These are phyloP conservation scores for Hypericum androsaemum DNA, from an alignment of 345 rosid species.

Conservation along the genomic window DNA sequence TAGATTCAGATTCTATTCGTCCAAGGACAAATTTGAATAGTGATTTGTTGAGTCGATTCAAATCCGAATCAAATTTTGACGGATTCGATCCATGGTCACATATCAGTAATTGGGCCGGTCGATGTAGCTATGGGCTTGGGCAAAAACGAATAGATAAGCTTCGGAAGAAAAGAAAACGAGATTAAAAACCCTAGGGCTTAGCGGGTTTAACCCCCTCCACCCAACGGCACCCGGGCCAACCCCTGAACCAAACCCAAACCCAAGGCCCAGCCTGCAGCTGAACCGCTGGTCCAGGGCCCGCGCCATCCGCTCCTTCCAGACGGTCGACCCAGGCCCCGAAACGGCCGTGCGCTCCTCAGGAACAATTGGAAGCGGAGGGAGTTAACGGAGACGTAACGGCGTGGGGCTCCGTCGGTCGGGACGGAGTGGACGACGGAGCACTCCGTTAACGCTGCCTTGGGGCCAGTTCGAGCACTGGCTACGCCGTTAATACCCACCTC, in stretches of 20 bases:
- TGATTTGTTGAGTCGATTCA: too few relatives aligned
- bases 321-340: conserved; percentile 7
- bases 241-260: conserved; percentile 12
- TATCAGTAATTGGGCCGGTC: too few relatives aligned
- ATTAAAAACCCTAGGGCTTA: too few relatives aligned
- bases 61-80: too few relatives aligned
- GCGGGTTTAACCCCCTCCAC: too few relatives aligned
- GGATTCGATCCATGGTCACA: too few relatives aligned
- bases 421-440: conserved; percentile 96
- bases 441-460: conserved; percentile 71
- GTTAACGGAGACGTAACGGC: conserved; percentile 19
- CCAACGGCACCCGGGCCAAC: conserved; percentile 14
- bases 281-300: conserved; percentile 88
- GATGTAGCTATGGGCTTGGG: too few relatives aligned
- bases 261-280: conserved; percentile 43
- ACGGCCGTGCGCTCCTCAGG: neutral
- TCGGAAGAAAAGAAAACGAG: too few relatives aligned
- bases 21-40: too few relatives aligned
- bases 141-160: too few relatives aligned
- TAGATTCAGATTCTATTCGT: too few relatives aligned
- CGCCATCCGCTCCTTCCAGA: conserved; percentile 38
- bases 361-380: conserved; percentile 14
- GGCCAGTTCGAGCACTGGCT: conserved; percentile 85
- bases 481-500: conserved; percentile 81
- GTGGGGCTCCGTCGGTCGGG: conserved; percentile 80